These are phyloP conservation scores for Astraeus odoratus DNA, from an alignment of 768 basidiomycete genomes.

Conservation along the genomic window DNA sequence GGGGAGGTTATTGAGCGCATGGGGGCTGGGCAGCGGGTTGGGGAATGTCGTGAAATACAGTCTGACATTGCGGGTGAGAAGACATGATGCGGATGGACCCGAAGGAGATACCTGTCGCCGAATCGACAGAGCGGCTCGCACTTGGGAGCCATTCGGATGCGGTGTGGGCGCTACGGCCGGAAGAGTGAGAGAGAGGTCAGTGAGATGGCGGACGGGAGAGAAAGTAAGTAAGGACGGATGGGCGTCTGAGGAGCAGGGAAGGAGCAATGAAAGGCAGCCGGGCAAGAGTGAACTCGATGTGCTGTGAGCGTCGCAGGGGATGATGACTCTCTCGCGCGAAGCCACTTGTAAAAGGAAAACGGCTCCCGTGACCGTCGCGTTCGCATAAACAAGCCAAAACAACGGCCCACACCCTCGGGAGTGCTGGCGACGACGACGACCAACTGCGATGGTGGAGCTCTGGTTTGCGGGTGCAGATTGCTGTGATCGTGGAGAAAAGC, in stretches of 20 bases:
- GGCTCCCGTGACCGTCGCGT: conserved; percentile 32
- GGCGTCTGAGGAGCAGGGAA: conserved; percentile 11
- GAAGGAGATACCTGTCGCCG: conserved; percentile 55
- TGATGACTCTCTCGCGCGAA: conserved; percentile 11
- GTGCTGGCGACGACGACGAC: not conserved
- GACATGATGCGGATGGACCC: conserved; percentile 6
- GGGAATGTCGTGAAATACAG: conserved; percentile 89
- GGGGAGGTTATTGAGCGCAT: conserved; percentile 54
- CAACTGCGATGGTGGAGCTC: not conserved
- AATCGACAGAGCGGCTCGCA: conserved; percentile 80
- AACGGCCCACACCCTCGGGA: conserved; percentile 1
- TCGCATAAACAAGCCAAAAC: conserved; percentile 19
- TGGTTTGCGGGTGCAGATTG: not conserved
- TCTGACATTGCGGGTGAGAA: conserved; percentile 33
- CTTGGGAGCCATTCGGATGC: conserved; percentile 31
- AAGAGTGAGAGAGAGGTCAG: conserved; percentile 8
- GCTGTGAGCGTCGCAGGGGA: conserved; percentile 19
- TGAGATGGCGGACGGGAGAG: conserved; percentile 2
- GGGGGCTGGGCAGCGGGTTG: conserved; percentile 61
- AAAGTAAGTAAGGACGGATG: conserved; percentile 4
- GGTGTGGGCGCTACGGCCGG: not conserved
- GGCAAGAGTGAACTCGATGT: conserved; percentile 25
- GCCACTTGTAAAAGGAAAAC: conserved; percentile 26
- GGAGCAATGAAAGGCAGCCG: conserved; percentile 15
- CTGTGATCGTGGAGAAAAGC: not conserved